These are phyloP conservation scores for Corylus americana DNA, from an alignment of 306 rosid genomes.

Conservation along the genomic window DNA sequence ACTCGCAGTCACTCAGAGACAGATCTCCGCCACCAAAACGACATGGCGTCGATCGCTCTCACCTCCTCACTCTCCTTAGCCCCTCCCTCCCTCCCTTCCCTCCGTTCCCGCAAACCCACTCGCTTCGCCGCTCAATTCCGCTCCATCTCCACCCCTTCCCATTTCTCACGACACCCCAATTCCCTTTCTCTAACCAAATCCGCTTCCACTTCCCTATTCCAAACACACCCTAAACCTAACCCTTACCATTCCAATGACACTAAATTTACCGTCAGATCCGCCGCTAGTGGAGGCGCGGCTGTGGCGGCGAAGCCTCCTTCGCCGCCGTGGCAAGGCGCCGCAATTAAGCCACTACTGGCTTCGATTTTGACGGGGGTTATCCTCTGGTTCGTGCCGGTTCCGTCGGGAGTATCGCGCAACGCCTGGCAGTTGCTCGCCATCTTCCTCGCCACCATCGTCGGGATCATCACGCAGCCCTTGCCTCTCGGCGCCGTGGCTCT, in stretches of 20 bases:
- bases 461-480: constrained; percentile 88
- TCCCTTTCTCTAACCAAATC: constrained; percentile 1
- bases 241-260: background rate
- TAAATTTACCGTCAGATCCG: constrained; percentile 31
- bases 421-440: constrained; percentile 94
- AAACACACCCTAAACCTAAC: background rate
- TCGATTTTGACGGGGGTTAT: constrained; percentile 74
- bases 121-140: constrained; percentile 7
- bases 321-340: constrained; percentile 87
- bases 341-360: constrained; percentile 73
- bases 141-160: background rate
- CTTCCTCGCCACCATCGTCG: constrained; percentile 88
- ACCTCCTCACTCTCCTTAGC: constrained; percentile 30
- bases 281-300: constrained; percentile 27
- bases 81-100: constrained; percentile 40
- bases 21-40: constrained; percentile 17
- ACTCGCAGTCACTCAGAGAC: too few species aligned
- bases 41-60: constrained; percentile 79
- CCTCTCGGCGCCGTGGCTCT: constrained; percentile 95
- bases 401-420: constrained; percentile 63
- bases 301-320: constrained; percentile 33
- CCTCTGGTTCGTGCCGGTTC: constrained; percentile 86
- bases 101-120: constrained; percentile 47
- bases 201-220: background rate
- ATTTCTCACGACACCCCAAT: background rate